Evolutionary conservation across 2,329 filamentous ascomycete genomes (phyloP), one percentile per base, ranked within the genome.

Genomic region (Rhynchosporium agropyri): DNA sequence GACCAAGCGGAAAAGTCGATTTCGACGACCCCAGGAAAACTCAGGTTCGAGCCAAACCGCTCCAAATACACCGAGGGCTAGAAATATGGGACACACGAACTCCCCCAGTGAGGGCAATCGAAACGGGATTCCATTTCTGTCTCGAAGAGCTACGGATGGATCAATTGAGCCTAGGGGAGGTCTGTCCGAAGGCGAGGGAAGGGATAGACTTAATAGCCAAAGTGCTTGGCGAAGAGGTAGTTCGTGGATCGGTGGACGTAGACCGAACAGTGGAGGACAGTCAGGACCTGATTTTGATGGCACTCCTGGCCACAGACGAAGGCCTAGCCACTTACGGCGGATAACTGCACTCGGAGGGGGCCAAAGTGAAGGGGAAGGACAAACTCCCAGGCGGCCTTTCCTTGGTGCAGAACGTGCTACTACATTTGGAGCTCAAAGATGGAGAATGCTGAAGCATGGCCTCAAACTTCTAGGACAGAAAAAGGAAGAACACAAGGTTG

Each of bases 391-490:
- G 67, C 77, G 85, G 26, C 80, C 84, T 6, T 83, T 86, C 70
- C 83, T 91, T 69, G 79, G 84, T 33, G 73, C 76, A 45, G 89
- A 92, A 67, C 82, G 89, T 69, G 87, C 89, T 29, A 85, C 89
- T 2, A 92, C 88, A 15, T 87, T 89, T 72, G 85, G 85, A 71
- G 92, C 86, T 20, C 90, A 94, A 71, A 92, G 91, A 79, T 99
- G 95, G 95, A 89, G 88, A 67, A 91, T 96, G 73, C 85, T 99
- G 72, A 98, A 97, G 78, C 91, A 91, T 68, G 93, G 92, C 0
- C 78, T 98, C 54, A 93, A 91, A 74, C 78, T 88, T 62, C 81
- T 96, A 64, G 87, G 91, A 66, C 87, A 90, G 70, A 91, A 89
- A 76, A 96, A 91, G 75, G 89, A 91, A 60, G 92, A 97, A 65